Evolutionary conservation across 2,329 filamentous ascomycete species (phyloP).

Genomic region (Colletotrichum gigasporum): DNA sequence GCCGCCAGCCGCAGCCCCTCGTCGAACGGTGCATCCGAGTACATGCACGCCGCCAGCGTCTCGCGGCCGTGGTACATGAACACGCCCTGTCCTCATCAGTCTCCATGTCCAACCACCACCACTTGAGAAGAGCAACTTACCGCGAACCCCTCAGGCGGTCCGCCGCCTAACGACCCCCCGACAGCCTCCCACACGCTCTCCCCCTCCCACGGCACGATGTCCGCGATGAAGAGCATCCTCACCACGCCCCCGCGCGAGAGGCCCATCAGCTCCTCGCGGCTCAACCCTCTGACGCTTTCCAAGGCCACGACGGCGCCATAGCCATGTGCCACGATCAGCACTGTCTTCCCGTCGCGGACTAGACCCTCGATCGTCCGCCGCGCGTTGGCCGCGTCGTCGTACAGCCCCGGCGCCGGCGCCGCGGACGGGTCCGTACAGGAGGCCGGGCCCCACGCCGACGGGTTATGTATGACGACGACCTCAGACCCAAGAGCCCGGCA

Average conservation of each 20-base stretch:
- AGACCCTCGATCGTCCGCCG: not conserved
- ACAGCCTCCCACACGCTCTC: not conserved
- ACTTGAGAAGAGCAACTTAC: not conserved
- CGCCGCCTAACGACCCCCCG: not conserved
- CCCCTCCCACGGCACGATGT: slow-evolving; percentile 9
- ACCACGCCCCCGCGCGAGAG: not conserved
- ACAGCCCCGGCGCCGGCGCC: not conserved
- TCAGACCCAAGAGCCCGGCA: not conserved
- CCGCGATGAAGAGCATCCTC: slow-evolving; percentile 15
- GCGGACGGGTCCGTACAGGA: too few relatives aligned
- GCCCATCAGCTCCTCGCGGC: not conserved
- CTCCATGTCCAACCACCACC: too few relatives aligned
- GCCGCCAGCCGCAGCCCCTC: not conserved
- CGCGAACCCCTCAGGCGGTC: not conserved
- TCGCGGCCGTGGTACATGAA: not conserved
- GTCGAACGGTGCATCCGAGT: not conserved
- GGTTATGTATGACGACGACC: slow-evolving; percentile 1
- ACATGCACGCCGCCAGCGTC: not conserved
- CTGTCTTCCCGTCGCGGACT: not conserved
- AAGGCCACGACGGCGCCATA: slow-evolving; percentile 2
- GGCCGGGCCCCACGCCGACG: not conserved
- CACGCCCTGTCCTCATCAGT: not conserved
- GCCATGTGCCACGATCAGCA: slow-evolving; percentile 4
- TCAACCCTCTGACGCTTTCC: not conserved
- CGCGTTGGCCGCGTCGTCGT: slow-evolving; percentile 13